Evolutionary conservation across 345 rosid genomes (phyloP).

Genomic region (Populus simonii): DNA sequence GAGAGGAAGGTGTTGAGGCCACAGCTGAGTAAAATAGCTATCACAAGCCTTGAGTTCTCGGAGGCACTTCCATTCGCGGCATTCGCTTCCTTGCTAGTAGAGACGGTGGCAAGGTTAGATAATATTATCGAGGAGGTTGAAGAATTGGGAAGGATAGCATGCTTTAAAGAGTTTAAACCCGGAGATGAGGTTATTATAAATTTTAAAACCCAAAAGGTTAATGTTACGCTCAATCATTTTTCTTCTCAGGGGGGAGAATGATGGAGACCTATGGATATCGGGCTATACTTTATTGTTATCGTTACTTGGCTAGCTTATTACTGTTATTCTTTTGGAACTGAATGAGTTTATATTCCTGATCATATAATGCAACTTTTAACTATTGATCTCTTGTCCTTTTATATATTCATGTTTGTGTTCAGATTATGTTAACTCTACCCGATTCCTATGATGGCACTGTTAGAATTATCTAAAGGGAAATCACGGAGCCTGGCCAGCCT

Average conservation of each 20-base stretch:
- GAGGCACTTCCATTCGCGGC: conserved; percentile 92
- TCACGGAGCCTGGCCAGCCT: conserved; percentile 72
- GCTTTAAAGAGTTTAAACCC: conserved; percentile 57
- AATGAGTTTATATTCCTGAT: too few relatives aligned
- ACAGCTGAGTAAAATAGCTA: conserved; percentile 59
- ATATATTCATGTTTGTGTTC: too few relatives aligned
- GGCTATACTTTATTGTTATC: background rate
- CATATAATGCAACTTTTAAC: too few relatives aligned
- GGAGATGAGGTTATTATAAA: conserved; percentile 29
- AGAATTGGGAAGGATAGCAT: conserved; percentile 60
- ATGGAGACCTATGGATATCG: background rate
- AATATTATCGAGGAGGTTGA: conserved; percentile 64
- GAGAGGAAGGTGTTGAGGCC: conserved; percentile 61
- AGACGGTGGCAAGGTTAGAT: conserved; percentile 73
- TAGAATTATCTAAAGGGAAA: conserved; percentile 70
- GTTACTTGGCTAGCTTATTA: too few relatives aligned
- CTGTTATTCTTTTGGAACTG: too few relatives aligned
- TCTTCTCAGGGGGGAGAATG: conserved; percentile 31
- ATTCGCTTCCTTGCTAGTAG: conserved; percentile 72
- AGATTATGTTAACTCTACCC: too few relatives aligned
- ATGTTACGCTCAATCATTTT: conserved; percentile 23
- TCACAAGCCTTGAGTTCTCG: conserved; percentile 65
- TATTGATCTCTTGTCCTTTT: too few relatives aligned
- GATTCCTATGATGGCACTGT: conserved; percentile 46
- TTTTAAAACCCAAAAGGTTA: conserved; percentile 26